Base-by-base conservation (phyloP, 2,329 filamentous ascomycete species). In the Ciborinia camelliae region DNA sequence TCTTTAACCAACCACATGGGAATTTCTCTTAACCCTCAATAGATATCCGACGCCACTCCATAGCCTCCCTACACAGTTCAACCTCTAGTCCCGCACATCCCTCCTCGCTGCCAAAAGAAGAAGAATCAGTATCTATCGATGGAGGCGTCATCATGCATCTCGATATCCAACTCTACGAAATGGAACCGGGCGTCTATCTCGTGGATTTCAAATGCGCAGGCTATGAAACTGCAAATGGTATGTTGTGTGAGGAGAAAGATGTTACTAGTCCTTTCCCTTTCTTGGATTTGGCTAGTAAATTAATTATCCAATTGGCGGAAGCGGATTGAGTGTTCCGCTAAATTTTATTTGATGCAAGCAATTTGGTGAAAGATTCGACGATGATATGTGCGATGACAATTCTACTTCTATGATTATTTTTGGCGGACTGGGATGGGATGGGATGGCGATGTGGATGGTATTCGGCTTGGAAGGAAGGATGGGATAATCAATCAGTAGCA, bases 121-220 rank as follows among this genome's bases (percentile, higher is more conserved):
- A 47, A 18, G 55, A 45, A 26, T 35, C 30, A 1, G 54, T 70
- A 26, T 71, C 73, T 4, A 55, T 74, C 55, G 73, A 77, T 45
- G 70, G 12, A 23, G 39, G 69, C 26, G 87, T 96, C n/a, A 94
- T 90, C 75, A 90, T 98, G 73, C 95, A 97, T 75, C 87, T 99
- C 75, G 93, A 96, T 70, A 97, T 99, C 68, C 95, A 97, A 76
- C 88, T 97, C 60, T 97, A 97, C 77, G 90, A 92, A 74, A 92
- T 98, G 81, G 94, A 98, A 76, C 87, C 88, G 65, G 90, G 91
- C 63, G 94, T 95, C 70, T 98, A 94, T 77, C 88, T 99, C 68
- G 95, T 99, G 57, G 95, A 99, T 76, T 99, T 99, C 82, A 98
- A 97, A 76, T 98, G 94, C 76, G 93, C 95, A 18, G 95, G 95